Evolutionary conservation across 257 asterid genomes (phyloP), one percentile per base, ranked within the genome.

Genomic region (Solanum sejunctum): DNA sequence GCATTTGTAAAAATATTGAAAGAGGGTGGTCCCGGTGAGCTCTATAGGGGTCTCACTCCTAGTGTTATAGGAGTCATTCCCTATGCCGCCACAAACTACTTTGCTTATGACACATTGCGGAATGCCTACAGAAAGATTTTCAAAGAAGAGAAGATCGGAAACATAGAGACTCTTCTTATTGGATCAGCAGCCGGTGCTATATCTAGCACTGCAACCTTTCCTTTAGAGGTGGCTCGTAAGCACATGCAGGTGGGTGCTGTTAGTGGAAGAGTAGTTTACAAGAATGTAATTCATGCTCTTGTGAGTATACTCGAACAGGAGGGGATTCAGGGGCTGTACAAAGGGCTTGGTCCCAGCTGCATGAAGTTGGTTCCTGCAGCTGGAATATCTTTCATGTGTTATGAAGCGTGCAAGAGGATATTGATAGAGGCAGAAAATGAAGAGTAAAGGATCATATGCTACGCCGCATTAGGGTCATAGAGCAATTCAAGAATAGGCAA

Each of bases 321-420:
- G 88, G 99, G 98, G 3, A 69, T 93, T n/a, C 89, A 84, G 10
- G 99, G 99, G 23, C 57, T 96, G 88, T 96, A 96, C 54, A 93
- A 88, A 86, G 98, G 99, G 83, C 95, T 96, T 1, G 99, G 98
- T 2, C 98, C 98, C 20, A 96, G 99, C 88, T 96, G 98, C 83
- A 47, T 94, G 90, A 96, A 96, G 91, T 83, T 96, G 85, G 98
- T 96, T 20, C 99, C 98, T 17, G 99, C 98, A 16, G 99, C 99
- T 1, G 99, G 99, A 84, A 96, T 96, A 57, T 96, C 99, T 55
- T 96, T 96, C 87, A 96, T 95, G 99, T 96, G 99, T 84, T 96
- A 96, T 5, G 98, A 96, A 87, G 98, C 98, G 5, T 93, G 98
- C 91, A 93, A 96, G 95, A 89, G 88, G 88, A 94, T 95, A 86